Base-by-base conservation (phyloP, 164 flowering plant species). In the Kingdonia uniflora region DNA sequence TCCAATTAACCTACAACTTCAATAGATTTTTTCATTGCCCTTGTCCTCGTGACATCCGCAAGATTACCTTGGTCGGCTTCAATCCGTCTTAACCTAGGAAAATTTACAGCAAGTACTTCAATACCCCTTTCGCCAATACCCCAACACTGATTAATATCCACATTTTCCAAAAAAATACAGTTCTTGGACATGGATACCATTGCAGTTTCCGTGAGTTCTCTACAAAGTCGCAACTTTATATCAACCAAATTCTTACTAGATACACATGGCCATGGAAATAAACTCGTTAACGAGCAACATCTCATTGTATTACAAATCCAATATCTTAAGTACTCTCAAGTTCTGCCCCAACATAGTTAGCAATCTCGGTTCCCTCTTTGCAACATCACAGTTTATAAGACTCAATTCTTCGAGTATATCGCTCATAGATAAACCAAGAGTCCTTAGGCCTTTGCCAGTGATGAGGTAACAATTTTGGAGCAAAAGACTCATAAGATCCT, bases 381-480 rank as follows among this genome's bases (percentile, higher is more conserved):
- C 71, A 14, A 76, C 86, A 68, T 86, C 86, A 45, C 97, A 90
- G 17, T 74, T 84, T 22, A 81, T 69, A 26, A 90, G 60, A 0
- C 76, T 76, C 29, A 90, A 64, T 59, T 90, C 95, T 59, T 75
- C 74, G 33, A 90, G 84, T 13, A 43, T 48, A 14, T 48, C 14
- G 21, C 67, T 43, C 64, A 74, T 15, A 23, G 78, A 72, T 1
- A 60, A 51, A 17, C 71, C 77, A n/a, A 82, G 61, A 12, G 58
- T 51, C 53, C 58, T 76, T 4, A 84, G 74, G 2, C 87, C 90
- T 25, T 78, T 76, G 19, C 95, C 95, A 5, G 74, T 84, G 14
- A 86, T 75, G 21, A 90, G 75, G 62, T 84, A 86, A 47, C 97
- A 90, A 37, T 90, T 90, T 59, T 80, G 82, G 12, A 90, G 72